Conservation (phyloP, 225 moss, liverwort and hornwort genomes). For the Bryoerythrophyllum caledonicum region DNA sequence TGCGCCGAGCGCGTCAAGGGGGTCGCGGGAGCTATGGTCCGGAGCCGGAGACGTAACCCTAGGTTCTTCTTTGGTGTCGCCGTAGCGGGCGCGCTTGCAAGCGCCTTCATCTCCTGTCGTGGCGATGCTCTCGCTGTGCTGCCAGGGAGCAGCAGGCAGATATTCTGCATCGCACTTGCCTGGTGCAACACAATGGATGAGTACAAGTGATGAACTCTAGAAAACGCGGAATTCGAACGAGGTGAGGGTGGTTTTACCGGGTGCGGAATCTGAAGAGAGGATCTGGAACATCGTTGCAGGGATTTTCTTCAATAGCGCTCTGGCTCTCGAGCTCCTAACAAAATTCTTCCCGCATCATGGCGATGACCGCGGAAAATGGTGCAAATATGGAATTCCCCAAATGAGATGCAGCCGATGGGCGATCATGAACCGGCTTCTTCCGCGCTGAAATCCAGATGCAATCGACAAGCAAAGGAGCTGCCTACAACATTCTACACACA, state of each 20-base stretch:
- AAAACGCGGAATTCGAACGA: neutral
- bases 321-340: neutral
- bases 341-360: neutral
- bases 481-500: neutral
- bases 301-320: neutral
- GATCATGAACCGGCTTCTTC: neutral
- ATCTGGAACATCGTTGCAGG: constrained; percentile 6
- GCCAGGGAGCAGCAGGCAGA: neutral
- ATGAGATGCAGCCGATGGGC: neutral
- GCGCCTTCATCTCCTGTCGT: neutral
- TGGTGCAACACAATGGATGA: neutral
- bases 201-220: neutral
- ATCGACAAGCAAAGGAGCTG: neutral
- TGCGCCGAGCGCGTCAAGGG: constrained; percentile 10
- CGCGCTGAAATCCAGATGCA: no score
- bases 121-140: neutral
- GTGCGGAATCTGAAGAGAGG: neutral
- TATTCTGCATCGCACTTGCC: constrained; percentile 19
- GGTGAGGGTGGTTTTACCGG: neutral
- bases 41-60: neutral
- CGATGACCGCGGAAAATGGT: neutral
- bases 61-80: neutral
- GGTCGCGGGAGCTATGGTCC: neutral
- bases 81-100: constrained; percentile 11
- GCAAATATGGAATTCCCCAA: neutral